Conservation (phyloP, 2,329 filamentous ascomycete species). For the Diaporthe citriasiana region DNA sequence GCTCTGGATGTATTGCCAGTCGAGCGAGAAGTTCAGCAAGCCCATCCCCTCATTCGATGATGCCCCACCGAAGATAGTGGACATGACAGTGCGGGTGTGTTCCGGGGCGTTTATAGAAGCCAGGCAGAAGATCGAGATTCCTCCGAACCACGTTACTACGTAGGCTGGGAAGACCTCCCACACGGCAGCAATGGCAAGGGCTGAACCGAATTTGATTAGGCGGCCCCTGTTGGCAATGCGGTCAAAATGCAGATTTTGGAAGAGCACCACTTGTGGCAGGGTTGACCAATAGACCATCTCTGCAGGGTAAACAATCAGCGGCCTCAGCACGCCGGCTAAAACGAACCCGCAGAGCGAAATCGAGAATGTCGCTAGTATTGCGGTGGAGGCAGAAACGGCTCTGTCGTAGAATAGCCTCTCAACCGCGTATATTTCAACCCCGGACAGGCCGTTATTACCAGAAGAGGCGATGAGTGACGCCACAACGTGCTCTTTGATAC, state of each 20-base stretch:
- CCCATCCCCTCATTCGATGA: conserved; percentile 22
- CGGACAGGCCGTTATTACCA: conserved; percentile 5
- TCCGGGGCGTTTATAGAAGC: conserved; percentile 6
- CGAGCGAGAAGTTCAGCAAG: conserved; percentile 10
- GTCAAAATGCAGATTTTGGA: conserved; percentile 26
- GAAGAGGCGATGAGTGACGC: conserved; percentile 19
- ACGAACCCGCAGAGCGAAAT: conserved; percentile 20
- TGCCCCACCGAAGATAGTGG: conserved; percentile 9
- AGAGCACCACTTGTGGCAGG: conserved; percentile 9
- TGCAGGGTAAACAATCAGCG: conserved; percentile 14
- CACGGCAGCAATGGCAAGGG: conserved; percentile 6
- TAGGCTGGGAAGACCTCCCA: conserved; percentile 18
- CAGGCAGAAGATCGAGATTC: conserved; percentile 22
- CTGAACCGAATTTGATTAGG: conserved; percentile 4
- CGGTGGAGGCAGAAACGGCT: conserved; percentile 17
- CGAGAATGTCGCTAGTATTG: conserved; percentile 6
- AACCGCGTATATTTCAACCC: conserved; percentile 1
- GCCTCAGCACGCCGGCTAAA: conserved; percentile 4
- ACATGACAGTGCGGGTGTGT: conserved; percentile 2
- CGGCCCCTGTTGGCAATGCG: conserved; percentile 14
- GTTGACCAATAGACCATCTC: conserved; percentile 25
- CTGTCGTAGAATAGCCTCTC: conserved; percentile 18
- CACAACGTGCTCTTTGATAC: conserved; percentile 17
- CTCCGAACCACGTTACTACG: conserved; percentile 14
- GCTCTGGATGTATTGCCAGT: conserved; percentile 28